Percentiles rank a stretch among this genome's conserved stretches.
phyloP scores from a whole-genome alignment of 805 yeast species.

The Myxozyma vanderwaltii region DNA sequence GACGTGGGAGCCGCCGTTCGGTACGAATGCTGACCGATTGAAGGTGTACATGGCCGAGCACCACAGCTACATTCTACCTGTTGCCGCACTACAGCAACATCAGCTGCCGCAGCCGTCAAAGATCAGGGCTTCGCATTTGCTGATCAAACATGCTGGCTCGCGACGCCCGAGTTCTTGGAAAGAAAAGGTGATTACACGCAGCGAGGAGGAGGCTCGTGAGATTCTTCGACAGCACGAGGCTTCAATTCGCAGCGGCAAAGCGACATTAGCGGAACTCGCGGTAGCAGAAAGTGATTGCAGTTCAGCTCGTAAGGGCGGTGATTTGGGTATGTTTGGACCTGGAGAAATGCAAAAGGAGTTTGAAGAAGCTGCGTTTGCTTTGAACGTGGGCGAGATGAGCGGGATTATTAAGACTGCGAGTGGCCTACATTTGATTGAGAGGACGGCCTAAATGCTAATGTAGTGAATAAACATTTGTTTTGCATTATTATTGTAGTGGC shows the following conservation, averaged over 20 bases:
- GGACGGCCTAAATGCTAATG: conserved; percentile 67
- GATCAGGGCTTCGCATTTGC: conserved; percentile 77
- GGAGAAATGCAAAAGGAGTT: conserved; percentile 97
- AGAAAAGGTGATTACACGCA: conserved; percentile 67
- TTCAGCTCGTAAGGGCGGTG: conserved; percentile 86
- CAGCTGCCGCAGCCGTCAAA: conserved; percentile 56
- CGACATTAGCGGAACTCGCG: conserved; percentile 71
- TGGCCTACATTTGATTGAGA: conserved; percentile 85
- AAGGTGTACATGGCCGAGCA: conserved; percentile 55
- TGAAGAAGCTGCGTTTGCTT: conserved; percentile 80
- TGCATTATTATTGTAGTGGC: too few species aligned
- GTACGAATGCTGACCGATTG: conserved; percentile 65
- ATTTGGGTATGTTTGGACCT: conserved; percentile 80
- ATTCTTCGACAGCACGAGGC: conserved; percentile 60
- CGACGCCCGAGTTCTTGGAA: conserved; percentile 95
- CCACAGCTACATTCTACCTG: conserved; percentile 36
- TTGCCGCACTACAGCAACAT: conserved; percentile 35
- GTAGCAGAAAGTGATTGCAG: conserved; percentile 84
- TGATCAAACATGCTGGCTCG: conserved; percentile 79
- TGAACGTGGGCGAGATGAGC: conserved; percentile 81
- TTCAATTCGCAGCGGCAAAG: conserved; percentile 63
- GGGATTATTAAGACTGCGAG: conserved; percentile 84
- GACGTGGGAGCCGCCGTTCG: conserved; percentile 89
- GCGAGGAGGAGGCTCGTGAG: conserved; percentile 78
- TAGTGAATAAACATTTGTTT: too few species aligned